Evolutionary conservation across 306 rosid species (phyloP).

Genomic region (Pueraria montana): DNA sequence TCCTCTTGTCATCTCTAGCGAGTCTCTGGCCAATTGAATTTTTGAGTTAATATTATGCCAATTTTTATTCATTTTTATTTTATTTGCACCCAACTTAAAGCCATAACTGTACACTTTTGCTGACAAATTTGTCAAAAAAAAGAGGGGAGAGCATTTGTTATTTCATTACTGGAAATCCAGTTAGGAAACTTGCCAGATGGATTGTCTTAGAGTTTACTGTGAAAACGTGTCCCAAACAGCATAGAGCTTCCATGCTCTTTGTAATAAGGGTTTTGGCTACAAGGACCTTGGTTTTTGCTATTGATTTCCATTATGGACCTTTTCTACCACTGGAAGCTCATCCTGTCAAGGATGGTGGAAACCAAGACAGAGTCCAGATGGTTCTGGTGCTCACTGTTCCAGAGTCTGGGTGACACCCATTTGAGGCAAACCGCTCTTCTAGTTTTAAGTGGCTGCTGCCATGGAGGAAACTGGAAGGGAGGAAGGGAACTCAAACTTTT

Average conservation of each 20-base stretch:
- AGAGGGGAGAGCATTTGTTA: not conserved
- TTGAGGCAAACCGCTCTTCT: not conserved
- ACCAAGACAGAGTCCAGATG: not conserved
- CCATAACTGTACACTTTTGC: not conserved
- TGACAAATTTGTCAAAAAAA: not conserved
- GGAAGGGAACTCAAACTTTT: not conserved
- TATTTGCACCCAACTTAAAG: not conserved
- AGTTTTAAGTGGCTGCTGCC: not conserved
- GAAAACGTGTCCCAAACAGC: constrained; percentile 88
- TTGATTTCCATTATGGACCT: not conserved
- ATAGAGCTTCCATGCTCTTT: constrained; percentile 86
- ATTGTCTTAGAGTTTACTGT: constrained; percentile 82
- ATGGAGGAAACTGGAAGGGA: too few relatives aligned
- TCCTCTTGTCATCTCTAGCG: not conserved
- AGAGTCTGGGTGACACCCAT: not conserved
- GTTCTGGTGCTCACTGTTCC: not conserved
- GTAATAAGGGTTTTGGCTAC: constrained; percentile 92
- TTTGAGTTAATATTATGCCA: not conserved
- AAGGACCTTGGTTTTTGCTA: constrained; percentile 56
- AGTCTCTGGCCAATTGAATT: not conserved
- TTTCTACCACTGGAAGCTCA: not conserved
- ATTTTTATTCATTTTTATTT: not conserved
- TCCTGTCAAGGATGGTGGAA: not conserved
- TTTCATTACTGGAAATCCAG: constrained; percentile 88
- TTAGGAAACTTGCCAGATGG: constrained; percentile 83